Conservation (phyloP, 2,329 filamentous ascomycete genomes). For the Ceratocystis cacaofunesta region DNA sequence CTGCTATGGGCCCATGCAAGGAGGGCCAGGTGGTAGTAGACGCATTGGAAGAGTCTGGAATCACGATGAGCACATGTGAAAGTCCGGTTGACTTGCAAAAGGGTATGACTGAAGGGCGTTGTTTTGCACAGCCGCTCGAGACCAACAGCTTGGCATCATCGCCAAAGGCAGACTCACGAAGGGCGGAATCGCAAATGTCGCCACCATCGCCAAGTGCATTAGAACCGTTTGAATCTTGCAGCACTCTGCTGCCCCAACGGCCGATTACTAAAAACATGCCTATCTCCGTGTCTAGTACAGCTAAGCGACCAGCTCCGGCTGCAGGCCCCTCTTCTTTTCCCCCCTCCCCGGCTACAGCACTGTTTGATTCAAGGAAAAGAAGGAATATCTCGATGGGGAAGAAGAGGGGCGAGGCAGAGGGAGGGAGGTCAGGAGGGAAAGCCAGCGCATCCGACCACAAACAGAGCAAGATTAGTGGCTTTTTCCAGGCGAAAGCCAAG, state of each 20-base stretch:
- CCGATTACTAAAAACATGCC: background rate
- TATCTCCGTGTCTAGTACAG: background rate
- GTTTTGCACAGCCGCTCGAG: too few species aligned
- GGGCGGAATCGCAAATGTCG: background rate
- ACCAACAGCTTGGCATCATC: background rate
- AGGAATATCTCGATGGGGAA: slow-evolving; percentile 20
- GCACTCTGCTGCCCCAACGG: background rate
- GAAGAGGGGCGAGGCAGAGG: slow-evolving; percentile 16
- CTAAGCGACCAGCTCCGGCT: slow-evolving; percentile 8
- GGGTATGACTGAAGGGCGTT: too few species aligned
- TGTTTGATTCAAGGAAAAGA: slow-evolving; percentile 14
- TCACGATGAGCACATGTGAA: too few species aligned
- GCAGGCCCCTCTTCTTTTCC: too few species aligned
- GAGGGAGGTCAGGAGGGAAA: background rate
- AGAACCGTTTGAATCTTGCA: too few species aligned
- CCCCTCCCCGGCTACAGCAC: slow-evolving; percentile 25
- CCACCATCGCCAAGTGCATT: background rate
- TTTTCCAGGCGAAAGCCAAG: slow-evolving; percentile 51
- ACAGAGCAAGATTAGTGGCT: slow-evolving; percentile 55
- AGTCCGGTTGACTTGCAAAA: too few species aligned
- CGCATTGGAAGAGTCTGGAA: too few species aligned
- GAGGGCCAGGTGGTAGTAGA: too few species aligned
- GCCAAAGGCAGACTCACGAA: too few species aligned
- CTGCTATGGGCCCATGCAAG: too few species aligned
- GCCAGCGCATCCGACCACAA: slow-evolving; percentile 18